Conservation (phyloP, 2,329 filamentous ascomycete species). For the Colletotrichum cuscutae region DNA sequence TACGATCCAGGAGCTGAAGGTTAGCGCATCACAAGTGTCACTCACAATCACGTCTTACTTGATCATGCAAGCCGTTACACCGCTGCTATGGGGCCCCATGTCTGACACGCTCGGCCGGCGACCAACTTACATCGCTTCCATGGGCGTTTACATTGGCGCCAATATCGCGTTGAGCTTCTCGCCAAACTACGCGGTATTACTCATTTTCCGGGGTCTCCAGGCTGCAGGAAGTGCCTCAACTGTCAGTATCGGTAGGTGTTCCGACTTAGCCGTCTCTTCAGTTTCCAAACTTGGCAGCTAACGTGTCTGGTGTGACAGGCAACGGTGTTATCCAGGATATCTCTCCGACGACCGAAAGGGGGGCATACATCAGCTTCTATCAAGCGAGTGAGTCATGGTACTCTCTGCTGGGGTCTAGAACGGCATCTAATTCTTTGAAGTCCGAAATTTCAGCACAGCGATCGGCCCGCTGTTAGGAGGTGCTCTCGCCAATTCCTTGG, state of each 20-base stretch:
- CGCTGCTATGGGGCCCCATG: constrained; percentile 59
- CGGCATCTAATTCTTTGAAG: constrained; percentile 16
- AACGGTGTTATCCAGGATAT: constrained; percentile 47
- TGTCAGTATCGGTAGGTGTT: constrained; percentile 53
- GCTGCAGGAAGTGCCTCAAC: constrained; percentile 59
- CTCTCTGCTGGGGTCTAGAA: accelerated
- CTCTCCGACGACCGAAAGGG: constrained; percentile 42
- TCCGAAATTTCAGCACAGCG: constrained; percentile 43
- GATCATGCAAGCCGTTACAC: constrained; percentile 60
- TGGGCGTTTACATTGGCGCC: constrained; percentile 57
- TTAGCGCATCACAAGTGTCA: constrained; percentile 45
- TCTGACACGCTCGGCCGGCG: constrained; percentile 59
- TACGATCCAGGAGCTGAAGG: constrained; percentile 40
- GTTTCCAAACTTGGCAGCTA: not conserved
- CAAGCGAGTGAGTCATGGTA: constrained; percentile 41
- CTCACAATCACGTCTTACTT: constrained; percentile 59
- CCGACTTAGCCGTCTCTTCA: not conserved
- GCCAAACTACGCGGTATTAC: constrained; percentile 52
- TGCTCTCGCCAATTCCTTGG: constrained; percentile 38
- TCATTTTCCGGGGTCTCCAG: constrained; percentile 59
- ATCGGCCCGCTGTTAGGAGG: constrained; percentile 48
- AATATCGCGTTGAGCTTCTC: constrained; percentile 58
- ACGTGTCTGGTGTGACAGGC: not conserved
- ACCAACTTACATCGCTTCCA: constrained; percentile 55
- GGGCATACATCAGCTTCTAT: constrained; percentile 44